These are phyloP conservation scores for Cercospora beticola DNA, from an alignment of 2,329 filamentous ascomycete species.

Conservation along the genomic window DNA sequence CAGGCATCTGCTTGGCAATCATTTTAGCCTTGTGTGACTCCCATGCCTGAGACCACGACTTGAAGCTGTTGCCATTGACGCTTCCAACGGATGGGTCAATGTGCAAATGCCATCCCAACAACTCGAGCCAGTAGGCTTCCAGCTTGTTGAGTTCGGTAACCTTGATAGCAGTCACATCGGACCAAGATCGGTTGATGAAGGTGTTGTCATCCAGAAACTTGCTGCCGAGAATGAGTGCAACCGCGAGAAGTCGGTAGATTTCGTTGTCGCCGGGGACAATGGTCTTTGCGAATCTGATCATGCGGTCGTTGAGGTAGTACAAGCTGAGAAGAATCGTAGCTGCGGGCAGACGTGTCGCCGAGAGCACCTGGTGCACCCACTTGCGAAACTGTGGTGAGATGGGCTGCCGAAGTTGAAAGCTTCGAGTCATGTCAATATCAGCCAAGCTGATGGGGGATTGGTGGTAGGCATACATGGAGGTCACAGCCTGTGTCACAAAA, in stretches of 20 bases:
- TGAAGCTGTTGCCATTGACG: conserved; percentile 9
- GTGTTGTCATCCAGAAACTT: conserved; percentile 97
- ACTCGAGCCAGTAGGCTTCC: conserved; percentile 83
- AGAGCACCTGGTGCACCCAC: conserved; percentile 87
- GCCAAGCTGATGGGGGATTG: conserved; percentile 56
- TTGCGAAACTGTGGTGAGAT: conserved; percentile 78
- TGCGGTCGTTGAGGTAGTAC: conserved; percentile 81
- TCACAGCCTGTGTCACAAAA: conserved; percentile 87
- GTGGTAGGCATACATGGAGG: conserved; percentile 65
- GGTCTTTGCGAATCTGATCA: conserved; percentile 47
- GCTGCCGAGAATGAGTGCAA: conserved; percentile 81
- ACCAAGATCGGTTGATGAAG: conserved; percentile 96
- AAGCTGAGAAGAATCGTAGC: conserved; percentile 88
- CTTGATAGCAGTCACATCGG: conserved; percentile 86
- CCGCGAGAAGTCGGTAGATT: conserved; percentile 83
- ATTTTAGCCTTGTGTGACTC: conserved; percentile 44
- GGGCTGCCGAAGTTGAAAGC: conserved; percentile 61
- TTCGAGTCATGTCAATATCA: conserved; percentile 64
- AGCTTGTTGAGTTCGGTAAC: conserved; percentile 80
- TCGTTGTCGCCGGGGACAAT: conserved; percentile 59
- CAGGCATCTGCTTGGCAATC: conserved; percentile 34
- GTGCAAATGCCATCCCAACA: conserved; percentile 81
- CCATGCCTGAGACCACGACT: conserved; percentile 23
- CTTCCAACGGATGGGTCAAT: conserved; percentile 62
- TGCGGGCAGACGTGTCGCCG: conserved; percentile 83